phyloP scores from a whole-genome alignment of 2,329 filamentous ascomycete genomes.

The Emergomyces orientalis region DNA sequence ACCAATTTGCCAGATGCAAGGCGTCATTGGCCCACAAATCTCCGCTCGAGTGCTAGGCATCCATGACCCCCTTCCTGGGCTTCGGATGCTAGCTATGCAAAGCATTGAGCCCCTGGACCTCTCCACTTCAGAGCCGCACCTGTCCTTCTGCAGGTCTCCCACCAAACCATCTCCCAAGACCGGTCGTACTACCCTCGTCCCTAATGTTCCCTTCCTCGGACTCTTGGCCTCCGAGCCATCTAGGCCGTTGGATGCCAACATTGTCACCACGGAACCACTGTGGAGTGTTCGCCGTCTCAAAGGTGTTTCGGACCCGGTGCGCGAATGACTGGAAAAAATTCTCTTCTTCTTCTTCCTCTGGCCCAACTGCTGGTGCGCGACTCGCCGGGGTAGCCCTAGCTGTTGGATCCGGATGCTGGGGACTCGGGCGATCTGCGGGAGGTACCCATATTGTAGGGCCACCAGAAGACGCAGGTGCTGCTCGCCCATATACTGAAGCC shows the following conservation, averaged over 20 bases:
- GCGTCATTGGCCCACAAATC: neutral
- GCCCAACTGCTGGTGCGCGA: slow-evolving; percentile 10
- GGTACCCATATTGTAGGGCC: slow-evolving; percentile 29
- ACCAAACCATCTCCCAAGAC: slow-evolving; percentile 33
- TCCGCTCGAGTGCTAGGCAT: neutral
- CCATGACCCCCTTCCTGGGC: neutral
- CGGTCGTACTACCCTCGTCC: slow-evolving; percentile 17
- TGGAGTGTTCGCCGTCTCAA: slow-evolving; percentile 72
- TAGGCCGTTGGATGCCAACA: slow-evolving; percentile 62
- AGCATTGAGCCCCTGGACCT: neutral
- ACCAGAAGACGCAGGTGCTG: slow-evolving; percentile 19
- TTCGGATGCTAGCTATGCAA: neutral
- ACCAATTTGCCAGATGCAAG: neutral
- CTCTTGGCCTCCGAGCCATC: slow-evolving; percentile 57
- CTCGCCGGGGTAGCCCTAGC: neutral
- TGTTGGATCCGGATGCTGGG: slow-evolving; percentile 7
- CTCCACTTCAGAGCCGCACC: slow-evolving; percentile 27
- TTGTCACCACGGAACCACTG: slow-evolving; percentile 70
- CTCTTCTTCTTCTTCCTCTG: slow-evolving; percentile 47
- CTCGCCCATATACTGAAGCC: neutral
- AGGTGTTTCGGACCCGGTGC: slow-evolving; percentile 81
- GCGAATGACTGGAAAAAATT: slow-evolving; percentile 77
- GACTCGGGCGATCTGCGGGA: slow-evolving; percentile 22
- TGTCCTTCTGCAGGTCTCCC: slow-evolving; percentile 32
- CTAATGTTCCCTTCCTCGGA: neutral